Percentiles rank a stretch among this genome's conserved stretches.
Conservation (phyloP, 192 early-diverging fungal species). For the Podila epicladia region DNA sequence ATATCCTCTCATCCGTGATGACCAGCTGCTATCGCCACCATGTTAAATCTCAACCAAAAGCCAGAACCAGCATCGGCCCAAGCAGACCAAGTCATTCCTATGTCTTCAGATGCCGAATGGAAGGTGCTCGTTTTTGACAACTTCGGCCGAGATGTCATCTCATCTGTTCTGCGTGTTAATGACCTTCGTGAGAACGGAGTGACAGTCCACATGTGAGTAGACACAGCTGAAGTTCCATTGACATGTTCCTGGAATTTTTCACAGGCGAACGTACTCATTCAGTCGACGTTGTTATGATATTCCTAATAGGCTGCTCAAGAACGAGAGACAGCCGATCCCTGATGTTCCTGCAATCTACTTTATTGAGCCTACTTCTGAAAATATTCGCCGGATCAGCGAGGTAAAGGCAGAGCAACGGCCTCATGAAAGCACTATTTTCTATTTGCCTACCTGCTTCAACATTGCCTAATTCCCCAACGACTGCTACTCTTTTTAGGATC, state of each 20-base stretch:
- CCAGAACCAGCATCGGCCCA: conserved; percentile 49
- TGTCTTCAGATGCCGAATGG: conserved; percentile 82
- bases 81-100: conserved; percentile 43
- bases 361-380: conserved; percentile 89
- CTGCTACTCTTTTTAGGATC: conserved; percentile 66
- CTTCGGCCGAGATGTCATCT: conserved; percentile 94
- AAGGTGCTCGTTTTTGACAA: conserved; percentile 97
- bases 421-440: neutral
- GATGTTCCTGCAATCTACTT: conserved; percentile 99
- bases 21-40: conserved; percentile 79
- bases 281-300: neutral
- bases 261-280: neutral
- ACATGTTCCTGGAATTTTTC: neutral
- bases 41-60: conserved; percentile 88
- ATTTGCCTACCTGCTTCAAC: neutral
- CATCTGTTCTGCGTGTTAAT: conserved; percentile 95
- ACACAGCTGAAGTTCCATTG: neutral
- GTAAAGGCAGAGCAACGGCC: conserved; percentile 71
- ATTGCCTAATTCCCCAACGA: neutral
- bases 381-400: conserved; percentile 81
- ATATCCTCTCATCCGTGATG: neutral
- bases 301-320: conserved; percentile 74
- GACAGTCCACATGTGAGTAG: conserved; percentile 93
- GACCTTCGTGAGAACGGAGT: conserved; percentile 96
- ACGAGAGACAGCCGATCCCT: conserved; percentile 87